Base-by-base conservation (phyloP, 495 filamentous ascomycete species). In the Tuber borchii region DNA sequence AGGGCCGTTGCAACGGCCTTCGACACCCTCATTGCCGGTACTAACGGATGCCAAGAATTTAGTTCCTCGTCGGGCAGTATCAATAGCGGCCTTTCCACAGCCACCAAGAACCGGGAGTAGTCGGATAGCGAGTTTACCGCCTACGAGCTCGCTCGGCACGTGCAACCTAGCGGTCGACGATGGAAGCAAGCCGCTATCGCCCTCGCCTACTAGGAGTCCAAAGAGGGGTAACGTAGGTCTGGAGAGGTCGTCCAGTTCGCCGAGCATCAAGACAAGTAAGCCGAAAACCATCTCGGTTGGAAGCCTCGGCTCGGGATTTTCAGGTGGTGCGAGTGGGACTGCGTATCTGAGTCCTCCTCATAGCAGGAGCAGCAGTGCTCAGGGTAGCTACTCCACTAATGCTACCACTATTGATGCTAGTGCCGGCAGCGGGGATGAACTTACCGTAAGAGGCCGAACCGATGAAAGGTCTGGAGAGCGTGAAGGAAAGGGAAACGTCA, bases 401-500 rank as follows among this genome's bases (percentile, higher is more conserved):
- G 78, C 81, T 42, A 83, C 81, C 40, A 83, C 80, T 26, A 75
- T 80, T 61, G 82, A 81, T 69, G 77, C 74, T 22, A 77, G 74
- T 31, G 69, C 76, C 20, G 70, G 26, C 14, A 46, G 71, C n/a
- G 73, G 79, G 8, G 80, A 78, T 40, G 80, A 82, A 20, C 72
- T 77, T 45, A 26, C 31, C 5, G 46, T 61, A 37, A 74, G 80
- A 40, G 80, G 80, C n/a, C 69, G 74, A 75, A 77, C 42, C 74
- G 80, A 71, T 75, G 81, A 78, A 85, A 85, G 77, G 83, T 40
- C 69, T 69, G 83, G 37, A 31, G 87, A 85, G 69, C 87, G 87
- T 48, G 93, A 97, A 75, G 88, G 86, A 31, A 98, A 97, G 83
- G 95, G 96, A 5, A 98, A 98, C 84, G 95, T 99, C 43, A 86